Base-by-base conservation (phyloP, 208 protist species). In the Trypanosoma rangeli region DNA sequence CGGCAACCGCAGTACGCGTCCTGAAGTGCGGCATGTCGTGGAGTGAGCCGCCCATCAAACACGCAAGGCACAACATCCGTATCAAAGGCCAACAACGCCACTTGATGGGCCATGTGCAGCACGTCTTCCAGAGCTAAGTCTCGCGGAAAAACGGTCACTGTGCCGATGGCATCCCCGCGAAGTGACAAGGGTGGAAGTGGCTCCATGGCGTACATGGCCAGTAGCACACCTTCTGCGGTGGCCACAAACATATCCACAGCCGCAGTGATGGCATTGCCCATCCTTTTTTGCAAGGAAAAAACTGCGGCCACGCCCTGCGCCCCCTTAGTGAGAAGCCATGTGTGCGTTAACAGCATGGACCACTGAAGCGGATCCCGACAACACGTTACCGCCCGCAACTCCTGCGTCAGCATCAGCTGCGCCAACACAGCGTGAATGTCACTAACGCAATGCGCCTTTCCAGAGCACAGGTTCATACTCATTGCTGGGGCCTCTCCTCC, bases 201-300 rank as follows among this genome's bases (percentile, higher is more conserved):
- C 48, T 76, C 64, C 56, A 70, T 65, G 3, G 64, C 29, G 37
- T 39, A 57, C 54, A 76, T 70, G 15, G 70, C 46, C 16, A 70
- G 3, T 22, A 76, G 35, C 4, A 76, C 13, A 29, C 28, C 57
- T 46, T 76, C 70, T 31, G 64, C 42, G 1, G 58, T 66, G 28
- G 48, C 29, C 13, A 56, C 64, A 70, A 70, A 76, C 12, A 76
- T 35, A 1, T 70, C 54, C n/a, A 58, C 35, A 33, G 70, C 70
- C 18, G 55, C 13, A 15, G 3, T 26, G 31, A 75, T 33, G 18
- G 62, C 52, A 20, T 8, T 9, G 54, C 37, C 9, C 12, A 70
- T 66, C 35, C 49, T 44, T 29, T 60, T 4, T 22, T 60, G 26
- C 29, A 70, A 56, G 0, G 59, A 12, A 15, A 26, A 44, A 33